These are phyloP conservation scores for Rhizomucor miehei DNA, from an alignment of 371 early-diverging fungal genomes.

Conservation along the genomic window DNA sequence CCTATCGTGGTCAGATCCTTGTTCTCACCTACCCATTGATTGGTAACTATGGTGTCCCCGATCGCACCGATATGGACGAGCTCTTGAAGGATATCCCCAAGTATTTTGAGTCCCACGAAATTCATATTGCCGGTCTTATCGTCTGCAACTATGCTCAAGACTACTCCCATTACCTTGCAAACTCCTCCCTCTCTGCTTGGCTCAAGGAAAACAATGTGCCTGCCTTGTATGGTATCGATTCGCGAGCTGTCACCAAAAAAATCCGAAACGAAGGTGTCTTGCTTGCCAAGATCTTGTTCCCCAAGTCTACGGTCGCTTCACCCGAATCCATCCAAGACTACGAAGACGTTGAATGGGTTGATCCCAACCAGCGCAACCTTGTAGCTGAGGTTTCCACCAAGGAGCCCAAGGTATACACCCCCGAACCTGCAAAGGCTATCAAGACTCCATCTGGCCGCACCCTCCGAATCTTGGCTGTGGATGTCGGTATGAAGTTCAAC, in stretches of 20 bases:
- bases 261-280: slow-evolving; percentile 85
- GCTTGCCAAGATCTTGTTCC: slow-evolving; percentile 82
- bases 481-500: slow-evolving; percentile 98
- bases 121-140: slow-evolving; percentile 85
- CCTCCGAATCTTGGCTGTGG: slow-evolving; percentile 86
- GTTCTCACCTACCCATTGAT: slow-evolving; percentile 88
- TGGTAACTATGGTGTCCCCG: slow-evolving; percentile 94
- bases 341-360: slow-evolving; percentile 84
- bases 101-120: slow-evolving; percentile 83
- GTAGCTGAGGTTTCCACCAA: slow-evolving; percentile 92
- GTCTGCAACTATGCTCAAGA: slow-evolving; percentile 78
- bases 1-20: slow-evolving; percentile 93
- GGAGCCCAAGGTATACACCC: slow-evolving; percentile 70
- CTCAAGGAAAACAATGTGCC: slow-evolving; percentile 83
- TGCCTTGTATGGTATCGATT: slow-evolving; percentile 91
- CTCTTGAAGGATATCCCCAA: slow-evolving; percentile 78
- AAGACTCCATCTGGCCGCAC: slow-evolving; percentile 74
- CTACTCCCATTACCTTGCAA: slow-evolving; percentile 92
- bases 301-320: slow-evolving; percentile 63
- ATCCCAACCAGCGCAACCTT: slow-evolving; percentile 89
- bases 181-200: slow-evolving; percentile 86
- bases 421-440: slow-evolving; percentile 60
- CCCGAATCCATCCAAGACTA: slow-evolving; percentile 61
- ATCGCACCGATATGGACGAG: slow-evolving; percentile 65
- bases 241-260: slow-evolving; percentile 84